Conservation (phyloP, 768 basidiomycete genomes). For the Lanmaoa pseudosensibilis region DNA sequence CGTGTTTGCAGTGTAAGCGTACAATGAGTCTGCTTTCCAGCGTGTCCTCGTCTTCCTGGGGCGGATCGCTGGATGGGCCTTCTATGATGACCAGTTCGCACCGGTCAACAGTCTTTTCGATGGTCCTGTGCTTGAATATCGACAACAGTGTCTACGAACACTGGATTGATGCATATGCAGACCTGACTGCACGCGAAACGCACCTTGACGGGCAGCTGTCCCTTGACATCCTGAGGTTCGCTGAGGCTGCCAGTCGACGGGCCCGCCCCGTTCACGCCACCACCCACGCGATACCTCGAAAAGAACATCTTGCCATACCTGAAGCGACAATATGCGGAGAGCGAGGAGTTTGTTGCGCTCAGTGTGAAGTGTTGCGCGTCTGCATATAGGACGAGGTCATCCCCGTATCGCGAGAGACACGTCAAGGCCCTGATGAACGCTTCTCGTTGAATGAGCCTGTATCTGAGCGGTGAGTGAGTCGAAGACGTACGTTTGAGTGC, state of each 20-base stretch:
- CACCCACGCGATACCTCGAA: conserved; percentile 55
- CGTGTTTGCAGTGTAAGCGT: conserved; percentile 81
- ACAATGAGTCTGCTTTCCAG: conserved; percentile 73
- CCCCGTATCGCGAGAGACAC: conserved; percentile 81
- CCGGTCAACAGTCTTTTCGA: conserved; percentile 75
- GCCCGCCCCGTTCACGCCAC: conserved; percentile 14
- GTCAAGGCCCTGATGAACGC: conserved; percentile 73
- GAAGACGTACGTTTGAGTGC: conserved; percentile 47
- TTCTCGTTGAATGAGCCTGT: conserved; percentile 36
- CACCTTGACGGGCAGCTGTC: conserved; percentile 73
- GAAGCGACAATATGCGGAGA: conserved; percentile 81
- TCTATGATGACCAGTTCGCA: conserved; percentile 75
- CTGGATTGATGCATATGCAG: neutral
- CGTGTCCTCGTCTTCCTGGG: conserved; percentile 46
- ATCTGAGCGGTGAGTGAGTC: conserved; percentile 6
- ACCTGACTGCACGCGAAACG: conserved; percentile 4
- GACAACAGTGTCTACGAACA: conserved; percentile 60
- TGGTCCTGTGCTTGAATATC: conserved; percentile 68
- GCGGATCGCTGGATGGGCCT: conserved; percentile 37
- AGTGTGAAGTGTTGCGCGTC: conserved; percentile 59
- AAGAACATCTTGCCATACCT: conserved; percentile 70
- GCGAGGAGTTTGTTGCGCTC: conserved; percentile 75
- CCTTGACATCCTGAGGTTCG: conserved; percentile 51
- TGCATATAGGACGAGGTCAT: conserved; percentile 72
- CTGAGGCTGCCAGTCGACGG: conserved; percentile 16